Conservation (phyloP, 1,139 yeast species). For the Protomyces macrosporus region DNA sequence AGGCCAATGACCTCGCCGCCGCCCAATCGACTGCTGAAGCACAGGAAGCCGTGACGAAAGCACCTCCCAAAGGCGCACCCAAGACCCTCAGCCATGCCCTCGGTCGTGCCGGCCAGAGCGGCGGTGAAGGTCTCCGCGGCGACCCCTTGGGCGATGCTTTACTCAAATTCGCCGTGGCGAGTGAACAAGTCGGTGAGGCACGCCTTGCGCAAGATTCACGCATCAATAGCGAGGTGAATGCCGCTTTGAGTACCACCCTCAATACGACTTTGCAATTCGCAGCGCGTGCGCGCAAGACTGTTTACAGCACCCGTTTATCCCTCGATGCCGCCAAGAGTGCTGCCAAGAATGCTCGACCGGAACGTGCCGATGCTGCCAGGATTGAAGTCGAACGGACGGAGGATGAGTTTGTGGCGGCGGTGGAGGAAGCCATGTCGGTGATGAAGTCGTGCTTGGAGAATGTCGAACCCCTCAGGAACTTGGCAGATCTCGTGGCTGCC, state of each 20-base stretch:
- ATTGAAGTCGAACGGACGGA: constrained; percentile 79
- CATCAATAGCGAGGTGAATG: constrained; percentile 65
- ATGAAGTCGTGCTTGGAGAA: constrained; percentile 78
- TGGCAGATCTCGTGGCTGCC: constrained; percentile 67
- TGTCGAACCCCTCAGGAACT: constrained; percentile 65
- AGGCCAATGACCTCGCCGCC: constrained; percentile 63
- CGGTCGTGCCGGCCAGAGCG: constrained; percentile 64
- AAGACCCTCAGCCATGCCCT: constrained; percentile 82
- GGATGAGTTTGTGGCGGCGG: constrained; percentile 85
- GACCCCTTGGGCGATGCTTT: constrained; percentile 48
- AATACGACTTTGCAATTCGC: constrained; percentile 63
- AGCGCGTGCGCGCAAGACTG: constrained; percentile 64
- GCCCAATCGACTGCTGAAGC: constrained; percentile 81
- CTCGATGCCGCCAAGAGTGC: constrained; percentile 75
- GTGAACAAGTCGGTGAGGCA: constrained; percentile 71
- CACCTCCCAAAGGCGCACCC: constrained; percentile 61
- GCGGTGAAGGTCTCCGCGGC: constrained; percentile 45
- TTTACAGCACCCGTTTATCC: constrained; percentile 70
- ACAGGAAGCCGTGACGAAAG: constrained; percentile 61
- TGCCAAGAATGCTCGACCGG: constrained; percentile 64
- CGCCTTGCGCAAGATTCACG: constrained; percentile 77
- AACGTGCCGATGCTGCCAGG: constrained; percentile 55
- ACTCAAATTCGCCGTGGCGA: constrained; percentile 50
- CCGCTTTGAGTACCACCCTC: constrained; percentile 59
- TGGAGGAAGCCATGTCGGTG: constrained; percentile 79